phyloP scores from a whole-genome alignment of 176 grass and related monocot genomes.

The Oryza brachyantha region DNA sequence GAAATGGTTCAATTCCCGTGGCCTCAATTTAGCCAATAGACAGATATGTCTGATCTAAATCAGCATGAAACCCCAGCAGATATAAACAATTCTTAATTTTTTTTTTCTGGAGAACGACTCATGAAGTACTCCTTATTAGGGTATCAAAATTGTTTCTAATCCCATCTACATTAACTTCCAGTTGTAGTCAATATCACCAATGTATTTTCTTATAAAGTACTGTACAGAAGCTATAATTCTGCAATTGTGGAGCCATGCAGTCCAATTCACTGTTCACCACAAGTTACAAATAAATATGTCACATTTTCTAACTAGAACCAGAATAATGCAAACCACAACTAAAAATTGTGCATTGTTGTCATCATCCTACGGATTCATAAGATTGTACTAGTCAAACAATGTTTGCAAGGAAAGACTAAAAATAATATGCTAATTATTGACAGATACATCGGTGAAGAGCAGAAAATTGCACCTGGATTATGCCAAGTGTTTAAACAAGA shows the following conservation, averaged over 20 bases:
- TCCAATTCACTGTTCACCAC: conserved; percentile 2
- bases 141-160: conserved; percentile 6
- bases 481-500: neutral
- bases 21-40: conserved; percentile 1
- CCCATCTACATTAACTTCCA: neutral
- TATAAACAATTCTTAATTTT: neutral
- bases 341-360: neutral
- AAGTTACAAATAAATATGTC: neutral
- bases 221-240: neutral
- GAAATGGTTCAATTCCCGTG: neutral
- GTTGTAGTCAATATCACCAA: neutral
- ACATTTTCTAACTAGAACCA: neutral
- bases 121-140: neutral
- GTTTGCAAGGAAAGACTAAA: neutral
- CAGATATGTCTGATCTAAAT: neutral
- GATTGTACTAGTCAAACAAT: neutral
- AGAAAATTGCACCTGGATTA: neutral
- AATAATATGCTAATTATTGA: neutral
- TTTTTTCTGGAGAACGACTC: neutral
- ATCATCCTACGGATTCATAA: neutral
- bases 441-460: neutral
- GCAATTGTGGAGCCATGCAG: neutral
- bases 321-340: neutral
- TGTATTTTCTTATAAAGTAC: neutral
- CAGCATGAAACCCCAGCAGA: neutral